Conservation (phyloP, 148 eudicot genomes). For the Rhododendron griersonianum region DNA sequence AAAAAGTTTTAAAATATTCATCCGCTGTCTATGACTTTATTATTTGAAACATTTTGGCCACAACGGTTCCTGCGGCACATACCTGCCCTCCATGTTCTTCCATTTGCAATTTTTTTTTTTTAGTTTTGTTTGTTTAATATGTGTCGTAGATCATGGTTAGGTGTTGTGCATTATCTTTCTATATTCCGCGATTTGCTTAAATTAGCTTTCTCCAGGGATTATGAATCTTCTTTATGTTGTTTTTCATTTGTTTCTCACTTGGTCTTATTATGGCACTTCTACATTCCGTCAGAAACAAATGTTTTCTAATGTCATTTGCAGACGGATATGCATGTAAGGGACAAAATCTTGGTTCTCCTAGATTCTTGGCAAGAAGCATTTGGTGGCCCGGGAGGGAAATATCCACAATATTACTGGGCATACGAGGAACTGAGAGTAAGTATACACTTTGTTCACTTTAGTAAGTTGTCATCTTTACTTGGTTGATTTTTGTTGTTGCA, state of each 20-base stretch:
- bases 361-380: slow-evolving; percentile 97
- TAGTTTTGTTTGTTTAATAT: background rate
- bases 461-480: background rate
- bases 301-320: slow-evolving; percentile 26
- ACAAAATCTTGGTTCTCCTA: slow-evolving; percentile 62
- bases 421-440: slow-evolving; percentile 85
- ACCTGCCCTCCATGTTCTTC: background rate
- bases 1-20: background rate
- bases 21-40: background rate
- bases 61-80: background rate
- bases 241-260: background rate
- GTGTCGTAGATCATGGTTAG: background rate
- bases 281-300: background rate
- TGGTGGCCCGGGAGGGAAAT: slow-evolving; percentile 82
- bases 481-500: background rate
- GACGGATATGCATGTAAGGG: slow-evolving; percentile 78
- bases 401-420: slow-evolving; percentile 84
- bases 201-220: background rate
- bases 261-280: background rate
- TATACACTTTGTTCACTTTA: background rate
- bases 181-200: background rate
- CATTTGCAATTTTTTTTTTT: background rate
- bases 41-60: background rate
- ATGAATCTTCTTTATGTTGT: background rate
- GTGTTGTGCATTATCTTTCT: background rate